Evolutionary conservation across 352 stramenopile species (phyloP), one percentile per base, ranked within the genome.

Genomic region (Phytophthora macrochlamydospora): DNA sequence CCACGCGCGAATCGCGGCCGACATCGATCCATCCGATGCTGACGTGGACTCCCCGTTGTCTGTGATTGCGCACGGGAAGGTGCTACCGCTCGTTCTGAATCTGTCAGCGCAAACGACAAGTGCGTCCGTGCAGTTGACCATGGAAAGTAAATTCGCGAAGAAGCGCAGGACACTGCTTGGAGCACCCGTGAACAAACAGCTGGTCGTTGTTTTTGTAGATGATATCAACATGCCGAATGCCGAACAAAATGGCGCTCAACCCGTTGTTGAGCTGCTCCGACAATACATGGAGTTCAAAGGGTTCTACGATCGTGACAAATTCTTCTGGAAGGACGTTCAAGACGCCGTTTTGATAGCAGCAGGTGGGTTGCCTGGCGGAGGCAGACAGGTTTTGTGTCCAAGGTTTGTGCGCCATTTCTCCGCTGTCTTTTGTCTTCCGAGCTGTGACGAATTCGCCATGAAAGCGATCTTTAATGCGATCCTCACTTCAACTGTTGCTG

Each of bases 121-220:
- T 24, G 62, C 79, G 7, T 70, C 94, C 32, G 94, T 82, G 0
- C 88, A 97, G 59, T 29, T 87, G n/a, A 91, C 80, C 30, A 90
- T 98, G 8, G 93, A 98, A 65, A 90, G 76, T 54, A 98, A 97
- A 58, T 75, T 98, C 32, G 67, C 87, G 30, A 96, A 96, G 69
- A 98, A 98, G 67, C 75, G 93, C 12, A 98, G 97, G 65, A 98
- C 92, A 2, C 59, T 97, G 18, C 79, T 98, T 0, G 94, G 94
- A 37, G 83, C 94, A 3, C 92, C 94, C 0, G 75, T 82, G 3
- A 83, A 87, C 52, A 86, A 81, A 9, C 81, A 83, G 14, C 60
- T 90, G 30, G 80, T 97, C 2, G 77, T 97, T 9, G 68, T 91
- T 38, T 93, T 97, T 50, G 81, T 98, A 24, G 94, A 98, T 65